Conservation (phyloP, 2,329 filamentous ascomycete species). For the Apiospora hydei region DNA sequence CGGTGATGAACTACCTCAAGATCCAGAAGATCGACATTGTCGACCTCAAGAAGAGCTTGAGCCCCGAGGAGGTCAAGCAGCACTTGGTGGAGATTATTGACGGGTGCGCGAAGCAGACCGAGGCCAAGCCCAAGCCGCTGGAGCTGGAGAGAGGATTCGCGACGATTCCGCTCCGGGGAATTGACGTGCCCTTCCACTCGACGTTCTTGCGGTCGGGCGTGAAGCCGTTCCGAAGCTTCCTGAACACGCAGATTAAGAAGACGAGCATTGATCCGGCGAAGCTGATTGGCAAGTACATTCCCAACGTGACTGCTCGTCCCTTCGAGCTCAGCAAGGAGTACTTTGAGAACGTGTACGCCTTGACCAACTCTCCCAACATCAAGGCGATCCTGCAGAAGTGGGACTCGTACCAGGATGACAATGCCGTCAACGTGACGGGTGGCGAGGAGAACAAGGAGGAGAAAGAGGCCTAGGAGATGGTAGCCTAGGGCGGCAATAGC, state of each 20-base stretch:
- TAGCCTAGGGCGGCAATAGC: constrained; percentile 30
- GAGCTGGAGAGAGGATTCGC: constrained; percentile 95
- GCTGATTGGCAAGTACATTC: constrained; percentile 97
- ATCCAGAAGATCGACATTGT: constrained; percentile 97
- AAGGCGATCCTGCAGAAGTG: constrained; percentile 85
- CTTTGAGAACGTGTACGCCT: constrained; percentile 96
- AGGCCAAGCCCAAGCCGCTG: constrained; percentile 86
- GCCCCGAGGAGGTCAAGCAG: constrained; percentile 88
- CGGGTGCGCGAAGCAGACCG: constrained; percentile 84
- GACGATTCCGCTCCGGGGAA: constrained; percentile 94
- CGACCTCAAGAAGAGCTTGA: constrained; percentile 84
- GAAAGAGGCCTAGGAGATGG: constrained; percentile 47
- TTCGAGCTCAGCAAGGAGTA: constrained; percentile 98
- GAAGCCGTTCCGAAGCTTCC: constrained; percentile 97
- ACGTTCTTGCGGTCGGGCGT: constrained; percentile 98
- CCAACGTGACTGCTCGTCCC: constrained; percentile 95
- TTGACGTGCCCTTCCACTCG: constrained; percentile 98
- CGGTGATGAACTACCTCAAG: constrained; percentile 95
- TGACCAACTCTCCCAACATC: constrained; percentile 86
- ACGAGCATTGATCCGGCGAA: constrained; percentile 97
- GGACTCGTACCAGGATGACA: constrained; percentile 73
- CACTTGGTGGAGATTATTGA: constrained; percentile 91
- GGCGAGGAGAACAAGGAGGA: constrained; percentile 41
- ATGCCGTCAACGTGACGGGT: constrained; percentile 38
- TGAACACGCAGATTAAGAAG: constrained; percentile 99